Evolutionary conservation across 805 yeast species (phyloP), one percentile per base, ranked within the genome.

Genomic region (Wickerhamomyces sydowiorum): DNA sequence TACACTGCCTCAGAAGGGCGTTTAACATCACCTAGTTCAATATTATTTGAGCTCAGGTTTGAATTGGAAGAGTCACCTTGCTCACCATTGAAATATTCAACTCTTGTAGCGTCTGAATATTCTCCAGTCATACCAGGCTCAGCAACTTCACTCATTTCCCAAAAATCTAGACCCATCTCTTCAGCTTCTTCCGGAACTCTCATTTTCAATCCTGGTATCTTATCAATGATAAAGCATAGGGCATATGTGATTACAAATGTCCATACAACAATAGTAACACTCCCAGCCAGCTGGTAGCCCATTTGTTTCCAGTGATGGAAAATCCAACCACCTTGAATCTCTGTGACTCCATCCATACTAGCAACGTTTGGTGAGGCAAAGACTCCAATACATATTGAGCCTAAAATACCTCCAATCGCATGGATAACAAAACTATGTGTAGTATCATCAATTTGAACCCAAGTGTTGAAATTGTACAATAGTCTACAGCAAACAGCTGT

Each of bases 381-480:
- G 2, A 91, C 61, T 7, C 86, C 97, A 59, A 86, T 87, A 65
- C 86, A 84, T 7, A 91, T 45, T 37, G 90, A 72, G 0, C 98
- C 98, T 40, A 91, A 73, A 37, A 90, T 76, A 29, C 99, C 99
- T 2, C 97, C 98, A 52, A 91, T 74, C 41, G 96, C 98, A 79
- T 91, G 99, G 74, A 90, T 96, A 15, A 96, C 97, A 62, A 91
- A 76, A 38, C 88, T 79, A 79, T 91, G 97, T 49, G 91, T 71
- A 2, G 96, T 80, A 66, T 91, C 99, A 62, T 93, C 98, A 41
- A 91, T 86, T 42, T 75, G 73, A 38, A 84, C 64, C 57, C 87
- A 68, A 56, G 80, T 82, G 62, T 90, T 89, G 63, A 90, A 67
- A 60, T 87, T 80, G 39, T 96, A 90, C 37, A 95, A 72, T 54